These are phyloP conservation scores for Whalleya microplaca DNA, from an alignment of 2,329 filamentous ascomycete genomes.

Conservation along the genomic window DNA sequence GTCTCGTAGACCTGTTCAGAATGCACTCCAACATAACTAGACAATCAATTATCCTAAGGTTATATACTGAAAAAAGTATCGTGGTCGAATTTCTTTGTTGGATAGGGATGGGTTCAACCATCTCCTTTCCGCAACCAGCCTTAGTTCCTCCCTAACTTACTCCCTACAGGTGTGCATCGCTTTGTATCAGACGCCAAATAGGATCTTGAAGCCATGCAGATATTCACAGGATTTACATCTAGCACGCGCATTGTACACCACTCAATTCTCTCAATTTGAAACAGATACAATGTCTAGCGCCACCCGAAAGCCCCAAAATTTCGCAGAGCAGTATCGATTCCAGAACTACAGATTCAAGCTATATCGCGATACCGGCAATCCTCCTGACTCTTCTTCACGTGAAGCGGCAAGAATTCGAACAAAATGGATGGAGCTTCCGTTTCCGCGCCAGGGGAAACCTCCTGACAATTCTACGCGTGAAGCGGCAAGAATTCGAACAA, in stretches of 20 bases:
- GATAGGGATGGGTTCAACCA: not conserved
- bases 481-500: no score
- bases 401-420: no score
- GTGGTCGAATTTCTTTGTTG: slow-evolving; percentile 5
- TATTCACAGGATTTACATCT: no score
- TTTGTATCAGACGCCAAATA: not conserved
- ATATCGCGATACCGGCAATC: not conserved
- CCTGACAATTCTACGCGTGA: no score
- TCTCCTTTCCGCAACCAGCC: slow-evolving; percentile 4
- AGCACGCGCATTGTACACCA: no score
- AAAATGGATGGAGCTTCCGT: slow-evolving; percentile 1
- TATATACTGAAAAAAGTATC: not conserved
- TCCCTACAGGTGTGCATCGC: not conserved
- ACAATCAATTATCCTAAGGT: not conserved
- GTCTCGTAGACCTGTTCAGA: no score
- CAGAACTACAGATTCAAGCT: slow-evolving; percentile 7
- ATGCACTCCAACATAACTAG: no score
- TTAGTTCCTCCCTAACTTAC: not conserved
- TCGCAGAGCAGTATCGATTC: slow-evolving; percentile 4
- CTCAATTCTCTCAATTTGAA: no score
- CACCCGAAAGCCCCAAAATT: not conserved
- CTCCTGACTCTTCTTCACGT: no score
- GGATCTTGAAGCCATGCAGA: no score
- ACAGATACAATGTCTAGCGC: no score
- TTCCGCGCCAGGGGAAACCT: not conserved